Percentiles rank a stretch among this genome's conserved stretches.
Evolutionary conservation across 2,329 filamentous ascomycete genomes (phyloP).

Genomic region (Aspergillus fumigatus): DNA sequence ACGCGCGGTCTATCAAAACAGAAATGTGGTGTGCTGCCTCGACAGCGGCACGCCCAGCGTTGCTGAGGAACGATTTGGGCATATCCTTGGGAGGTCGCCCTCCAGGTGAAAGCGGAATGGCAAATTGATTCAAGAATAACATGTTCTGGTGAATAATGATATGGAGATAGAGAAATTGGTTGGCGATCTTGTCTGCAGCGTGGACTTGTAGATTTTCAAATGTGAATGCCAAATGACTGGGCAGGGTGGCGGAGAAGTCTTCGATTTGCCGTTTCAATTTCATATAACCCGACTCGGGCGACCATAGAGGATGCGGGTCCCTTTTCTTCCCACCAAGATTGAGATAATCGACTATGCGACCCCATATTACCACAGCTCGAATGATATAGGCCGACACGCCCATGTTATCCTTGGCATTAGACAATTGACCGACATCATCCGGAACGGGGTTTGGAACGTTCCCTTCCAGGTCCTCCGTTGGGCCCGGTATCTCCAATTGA

Average conservation of each 20-base stretch:
- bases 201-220: conserved; percentile 80
- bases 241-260: conserved; percentile 65
- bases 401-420: conserved; percentile 76
- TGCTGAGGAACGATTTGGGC: conserved; percentile 71
- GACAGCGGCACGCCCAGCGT: conserved; percentile 70
- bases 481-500: conserved; percentile 81
- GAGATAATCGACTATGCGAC: conserved; percentile 80
- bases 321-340: conserved; percentile 82
- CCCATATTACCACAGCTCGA: conserved; percentile 81
- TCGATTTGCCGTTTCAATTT: conserved; percentile 66
- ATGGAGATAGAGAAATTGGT: conserved; percentile 90
- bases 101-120: conserved; percentile 64
- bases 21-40: conserved; percentile 85
- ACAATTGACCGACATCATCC: conserved; percentile 59
- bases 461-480: conserved; percentile 78
- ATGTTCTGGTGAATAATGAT: conserved; percentile 85
- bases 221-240: conserved; percentile 67
- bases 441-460: conserved; percentile 59
- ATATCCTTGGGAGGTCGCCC: conserved; percentile 64
- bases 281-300: conserved; percentile 69
- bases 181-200: conserved; percentile 76
- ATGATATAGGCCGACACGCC: conserved; percentile 90
- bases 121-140: conserved; percentile 85
- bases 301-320: conserved; percentile 76
- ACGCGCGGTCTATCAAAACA: conserved; percentile 72